Base-by-base conservation (phyloP, 1,284 basidiomycete species). In the Cystobasidium pallidum region DNA sequence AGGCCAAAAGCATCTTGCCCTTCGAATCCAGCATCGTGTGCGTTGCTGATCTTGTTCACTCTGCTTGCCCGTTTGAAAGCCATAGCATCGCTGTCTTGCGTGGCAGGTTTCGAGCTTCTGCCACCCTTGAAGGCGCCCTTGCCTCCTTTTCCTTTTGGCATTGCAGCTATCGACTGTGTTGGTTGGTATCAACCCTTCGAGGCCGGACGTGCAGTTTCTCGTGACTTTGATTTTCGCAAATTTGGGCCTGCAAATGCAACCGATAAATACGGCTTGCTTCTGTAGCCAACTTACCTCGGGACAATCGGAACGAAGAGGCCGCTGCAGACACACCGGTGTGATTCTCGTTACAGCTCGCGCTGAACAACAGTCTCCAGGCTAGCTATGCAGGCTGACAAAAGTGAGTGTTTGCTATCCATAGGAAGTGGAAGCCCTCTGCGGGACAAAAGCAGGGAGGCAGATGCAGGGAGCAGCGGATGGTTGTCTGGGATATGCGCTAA, bases 1-100 rank as follows among this genome's bases (percentile, higher is more conserved):
- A 71, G 26, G 4, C 61, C 59, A 41, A 71, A 71, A 32, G 68
- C 68, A 45, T 71, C 68, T 55, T 71, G 68, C 19, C 68, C 68
- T 34, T 51, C 45, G 32, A 64, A 71, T 19, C 61, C 68, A 45
- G 68, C 68, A 34, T 71, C 68, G 34, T 47, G 17, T 28, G 47
- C 43, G 21, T n/a, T 54, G 13, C 47, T 54, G 47, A 71, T 71
- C 47, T 45, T 63, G 58, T 54, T 54, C 54, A 71, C 41, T 54
- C 68, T 71, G 45, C 54, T 59, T 47, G 59, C 59, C 19, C 59
- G 59, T 51, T 63, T 63, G 47, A 54, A 51, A 3, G 68, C 68
- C 26, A 71, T 54, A 39, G 55, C n/a, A 51, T 59, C 55, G 17
- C 30, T 30, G 32, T 55, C 55, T 43, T 13, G 28, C 49, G 62